A percentile compares a stretch with the other conserved stretches of the same genome.
These are phyloP conservation scores for Ilex paraguariensis DNA, from an alignment of 305 asterid species.

Conservation along the genomic window DNA sequence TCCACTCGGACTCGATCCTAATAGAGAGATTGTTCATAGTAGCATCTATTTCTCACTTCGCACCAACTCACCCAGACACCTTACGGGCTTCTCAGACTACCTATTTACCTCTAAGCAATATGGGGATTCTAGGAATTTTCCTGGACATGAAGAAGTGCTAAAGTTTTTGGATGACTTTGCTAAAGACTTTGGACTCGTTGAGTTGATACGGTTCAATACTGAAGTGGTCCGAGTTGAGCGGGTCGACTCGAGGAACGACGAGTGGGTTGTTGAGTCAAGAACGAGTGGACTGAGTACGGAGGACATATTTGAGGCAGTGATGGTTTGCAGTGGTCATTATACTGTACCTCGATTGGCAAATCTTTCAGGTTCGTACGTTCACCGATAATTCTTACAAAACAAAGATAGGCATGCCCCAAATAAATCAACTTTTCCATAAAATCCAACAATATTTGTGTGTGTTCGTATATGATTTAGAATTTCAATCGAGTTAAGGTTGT, in stretches of 20 bases:
- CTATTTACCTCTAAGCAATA: conserved; percentile 26
- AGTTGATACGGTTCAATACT: conserved; percentile 30
- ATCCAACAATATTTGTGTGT: background rate
- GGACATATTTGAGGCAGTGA: conserved; percentile 56
- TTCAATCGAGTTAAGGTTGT: background rate
- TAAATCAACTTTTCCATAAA: background rate
- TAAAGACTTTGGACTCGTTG: conserved; percentile 29
- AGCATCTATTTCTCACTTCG: conserved; percentile 49
- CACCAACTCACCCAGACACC: conserved; percentile 52
- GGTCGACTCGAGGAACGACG: conserved; percentile 12
- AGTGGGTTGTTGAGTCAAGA: conserved; percentile 49
- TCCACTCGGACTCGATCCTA: conserved; percentile 50
- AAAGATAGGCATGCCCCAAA: too few relatives aligned
- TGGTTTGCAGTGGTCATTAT: conserved; percentile 56
- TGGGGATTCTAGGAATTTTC: conserved; percentile 30
- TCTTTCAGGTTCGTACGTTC: conserved; percentile 38
- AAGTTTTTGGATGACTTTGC: conserved; percentile 48
- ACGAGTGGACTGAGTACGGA: conserved; percentile 9
- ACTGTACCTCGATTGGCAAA: conserved; percentile 44
- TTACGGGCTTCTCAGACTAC: conserved; percentile 55
- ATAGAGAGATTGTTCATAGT: conserved; percentile 43
- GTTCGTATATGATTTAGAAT: too few relatives aligned
- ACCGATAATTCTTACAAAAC: background rate
- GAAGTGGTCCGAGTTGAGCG: conserved; percentile 54
- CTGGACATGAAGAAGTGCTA: conserved; percentile 58